A percentile compares a stretch with the other conserved stretches of the same genome.
Evolutionary conservation across 2,329 filamentous ascomycete species (phyloP).

Genomic region (Diplodia sapinea): DNA sequence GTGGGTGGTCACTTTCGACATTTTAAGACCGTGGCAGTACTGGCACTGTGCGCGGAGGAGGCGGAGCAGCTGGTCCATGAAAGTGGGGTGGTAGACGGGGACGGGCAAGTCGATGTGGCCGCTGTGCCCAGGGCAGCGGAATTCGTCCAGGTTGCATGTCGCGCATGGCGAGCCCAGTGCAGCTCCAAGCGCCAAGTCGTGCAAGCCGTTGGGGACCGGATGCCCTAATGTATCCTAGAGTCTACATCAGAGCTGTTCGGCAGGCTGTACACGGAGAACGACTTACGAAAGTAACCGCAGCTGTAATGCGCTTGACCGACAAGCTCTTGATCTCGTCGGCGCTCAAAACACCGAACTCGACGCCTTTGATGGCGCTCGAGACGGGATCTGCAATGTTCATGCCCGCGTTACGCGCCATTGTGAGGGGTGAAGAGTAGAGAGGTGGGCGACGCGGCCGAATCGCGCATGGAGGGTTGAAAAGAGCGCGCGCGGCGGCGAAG

Average conservation of each 20-base stretch:
- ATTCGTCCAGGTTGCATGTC: constrained; percentile 85
- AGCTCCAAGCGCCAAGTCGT: constrained; percentile 88
- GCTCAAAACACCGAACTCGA: constrained; percentile 88
- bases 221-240: constrained; percentile 77
- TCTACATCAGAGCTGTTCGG: background rate
- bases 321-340: constrained; percentile 82
- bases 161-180: constrained; percentile 86
- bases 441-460: constrained; percentile 11
- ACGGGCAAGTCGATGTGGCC: constrained; percentile 95
- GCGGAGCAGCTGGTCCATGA: constrained; percentile 88
- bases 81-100: constrained; percentile 94
- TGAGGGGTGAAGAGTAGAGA: background rate
- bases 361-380: constrained; percentile 79
- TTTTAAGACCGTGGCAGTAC: constrained; percentile 86
- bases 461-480: constrained; percentile 22
- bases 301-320: constrained; percentile 82
- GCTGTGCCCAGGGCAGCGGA: constrained; percentile 84
- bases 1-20: constrained; percentile 77
- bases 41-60: constrained; percentile 85
- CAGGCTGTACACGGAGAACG: background rate
- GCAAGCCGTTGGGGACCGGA: constrained; percentile 86
- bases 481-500: constrained; percentile 16
- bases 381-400: constrained; percentile 71
- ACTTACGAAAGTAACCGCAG: constrained; percentile 62
- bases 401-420: constrained; percentile 26